Conservation (phyloP, 345 rosid genomes). For the Limnanthes douglasii region DNA sequence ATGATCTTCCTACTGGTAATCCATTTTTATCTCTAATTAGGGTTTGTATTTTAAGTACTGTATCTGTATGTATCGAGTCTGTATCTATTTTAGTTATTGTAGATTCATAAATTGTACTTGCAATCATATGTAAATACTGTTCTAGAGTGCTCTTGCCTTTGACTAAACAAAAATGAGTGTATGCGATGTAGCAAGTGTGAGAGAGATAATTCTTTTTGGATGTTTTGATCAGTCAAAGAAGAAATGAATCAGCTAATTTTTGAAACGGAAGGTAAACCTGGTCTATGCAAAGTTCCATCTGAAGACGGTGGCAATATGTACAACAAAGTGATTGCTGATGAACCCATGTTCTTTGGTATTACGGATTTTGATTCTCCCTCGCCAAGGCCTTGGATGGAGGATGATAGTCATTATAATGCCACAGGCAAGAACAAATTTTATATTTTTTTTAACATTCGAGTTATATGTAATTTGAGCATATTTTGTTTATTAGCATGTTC, state of each 20-base stretch:
- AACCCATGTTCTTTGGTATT: conserved; percentile 17
- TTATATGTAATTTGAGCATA: too few species aligned
- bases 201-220: too few species aligned
- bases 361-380: conserved; percentile 43
- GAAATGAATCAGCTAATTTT: conserved; percentile 27
- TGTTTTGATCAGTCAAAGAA: conserved; percentile 14
- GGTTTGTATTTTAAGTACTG: conserved; percentile 1
- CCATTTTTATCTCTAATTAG: not conserved
- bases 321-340: conserved; percentile 7
- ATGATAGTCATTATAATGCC: too few species aligned
- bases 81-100: not conserved
- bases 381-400: conserved; percentile 7
- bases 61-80: not conserved
- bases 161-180: too few species aligned
- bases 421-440: too few species aligned
- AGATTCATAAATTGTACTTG: conserved; percentile 1
- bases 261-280: conserved; percentile 38
- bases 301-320: conserved; percentile 7
- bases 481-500: too few species aligned
- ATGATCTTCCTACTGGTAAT: conserved; percentile 25
- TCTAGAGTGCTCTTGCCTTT: not conserved
- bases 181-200: too few species aligned
- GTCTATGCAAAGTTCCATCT: conserved; percentile 43
- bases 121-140: not conserved
- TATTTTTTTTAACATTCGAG: too few species aligned